Percentiles rank a stretch among this genome's conserved stretches.
phyloP scores from a whole-genome alignment of 2,329 filamentous ascomycete genomes.

The Xylariaceae sp. region DNA sequence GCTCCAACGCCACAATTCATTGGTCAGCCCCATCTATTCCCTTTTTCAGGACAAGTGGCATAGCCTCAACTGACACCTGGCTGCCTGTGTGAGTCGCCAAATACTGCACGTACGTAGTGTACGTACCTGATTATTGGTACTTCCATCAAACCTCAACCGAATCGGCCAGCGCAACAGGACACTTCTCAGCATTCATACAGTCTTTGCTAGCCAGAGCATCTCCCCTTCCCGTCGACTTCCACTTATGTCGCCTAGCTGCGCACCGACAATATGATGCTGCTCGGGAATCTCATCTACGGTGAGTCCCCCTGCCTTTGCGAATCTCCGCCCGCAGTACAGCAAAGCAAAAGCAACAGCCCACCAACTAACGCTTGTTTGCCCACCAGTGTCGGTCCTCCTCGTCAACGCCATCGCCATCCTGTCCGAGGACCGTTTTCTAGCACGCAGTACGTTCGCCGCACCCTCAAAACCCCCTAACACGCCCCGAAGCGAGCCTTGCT shows the following conservation, averaged over 20 bases:
- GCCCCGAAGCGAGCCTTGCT: neutral
- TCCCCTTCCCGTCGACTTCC: neutral
- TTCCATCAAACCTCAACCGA: neutral
- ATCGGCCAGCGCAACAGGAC: too few species aligned
- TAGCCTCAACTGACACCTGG: conserved; percentile 26
- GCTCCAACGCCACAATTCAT: conserved; percentile 2
- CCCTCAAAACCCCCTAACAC: neutral
- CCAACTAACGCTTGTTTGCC: conserved; percentile 20
- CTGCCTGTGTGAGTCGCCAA: conserved; percentile 20
- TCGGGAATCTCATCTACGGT: conserved; percentile 77
- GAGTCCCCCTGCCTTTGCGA: conserved; percentile 28
- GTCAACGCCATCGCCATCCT: conserved; percentile 93
- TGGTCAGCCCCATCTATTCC: conserved; percentile 6
- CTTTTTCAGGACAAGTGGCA: neutral
- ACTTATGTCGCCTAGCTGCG: conserved; percentile 23
- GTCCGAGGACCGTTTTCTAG: conserved; percentile 92
- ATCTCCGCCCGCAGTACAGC: conserved; percentile 7
- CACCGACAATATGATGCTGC: conserved; percentile 67
- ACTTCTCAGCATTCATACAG: too few species aligned
- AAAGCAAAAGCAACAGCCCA: conserved; percentile 9
- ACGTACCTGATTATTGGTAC: neutral
- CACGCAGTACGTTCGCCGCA: conserved; percentile 67
- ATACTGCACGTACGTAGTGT: neutral
- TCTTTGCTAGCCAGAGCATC: conserved; percentile 1
- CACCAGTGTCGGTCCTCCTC: conserved; percentile 78